phyloP scores from a whole-genome alignment of 2,329 filamentous ascomycete species.

The Colletotrichum musae region DNA sequence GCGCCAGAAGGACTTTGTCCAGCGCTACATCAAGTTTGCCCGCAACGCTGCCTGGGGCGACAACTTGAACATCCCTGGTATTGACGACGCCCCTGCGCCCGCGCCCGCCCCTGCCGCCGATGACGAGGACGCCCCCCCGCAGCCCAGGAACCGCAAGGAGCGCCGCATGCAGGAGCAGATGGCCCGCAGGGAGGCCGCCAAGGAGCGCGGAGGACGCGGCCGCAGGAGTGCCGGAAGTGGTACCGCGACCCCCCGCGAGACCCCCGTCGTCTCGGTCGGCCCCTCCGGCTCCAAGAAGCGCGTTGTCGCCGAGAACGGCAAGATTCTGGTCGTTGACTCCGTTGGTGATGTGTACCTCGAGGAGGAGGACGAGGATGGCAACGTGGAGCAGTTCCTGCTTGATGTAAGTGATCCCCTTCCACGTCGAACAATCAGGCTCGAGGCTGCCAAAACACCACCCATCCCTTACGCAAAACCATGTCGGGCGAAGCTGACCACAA shows the following conservation, averaged over 20 bases:
- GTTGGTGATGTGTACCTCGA: constrained; percentile 96
- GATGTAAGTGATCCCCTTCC: constrained; percentile 75
- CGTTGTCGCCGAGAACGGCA: constrained; percentile 94
- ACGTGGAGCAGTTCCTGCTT: constrained; percentile 85
- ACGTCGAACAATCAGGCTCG: neutral
- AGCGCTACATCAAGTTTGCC: constrained; percentile 92
- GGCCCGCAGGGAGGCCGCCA: constrained; percentile 74
- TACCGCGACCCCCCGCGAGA: constrained; percentile 58
- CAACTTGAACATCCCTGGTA: constrained; percentile 78
- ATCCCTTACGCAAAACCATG: neutral
- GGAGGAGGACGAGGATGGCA: constrained; percentile 89
- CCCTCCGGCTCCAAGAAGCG: constrained; percentile 86
- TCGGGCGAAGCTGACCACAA: constrained; percentile 42
- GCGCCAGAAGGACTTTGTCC: constrained; percentile 90
- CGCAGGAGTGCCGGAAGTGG: constrained; percentile 50
- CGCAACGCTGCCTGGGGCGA: constrained; percentile 92
- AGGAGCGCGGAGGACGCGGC: constrained; percentile 53
- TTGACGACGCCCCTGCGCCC: constrained; percentile 64
- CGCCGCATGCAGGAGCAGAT: constrained; percentile 91
- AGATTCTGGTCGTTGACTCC: constrained; percentile 92
- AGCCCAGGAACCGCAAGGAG: constrained; percentile 85
- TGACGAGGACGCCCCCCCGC: constrained; percentile 65
- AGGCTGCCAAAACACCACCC: neutral
- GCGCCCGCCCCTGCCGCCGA: constrained; percentile 60
- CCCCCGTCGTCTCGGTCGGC: constrained; percentile 64